Conservation (phyloP, 768 basidiomycete genomes). For the Holtermannia corniformis region DNA sequence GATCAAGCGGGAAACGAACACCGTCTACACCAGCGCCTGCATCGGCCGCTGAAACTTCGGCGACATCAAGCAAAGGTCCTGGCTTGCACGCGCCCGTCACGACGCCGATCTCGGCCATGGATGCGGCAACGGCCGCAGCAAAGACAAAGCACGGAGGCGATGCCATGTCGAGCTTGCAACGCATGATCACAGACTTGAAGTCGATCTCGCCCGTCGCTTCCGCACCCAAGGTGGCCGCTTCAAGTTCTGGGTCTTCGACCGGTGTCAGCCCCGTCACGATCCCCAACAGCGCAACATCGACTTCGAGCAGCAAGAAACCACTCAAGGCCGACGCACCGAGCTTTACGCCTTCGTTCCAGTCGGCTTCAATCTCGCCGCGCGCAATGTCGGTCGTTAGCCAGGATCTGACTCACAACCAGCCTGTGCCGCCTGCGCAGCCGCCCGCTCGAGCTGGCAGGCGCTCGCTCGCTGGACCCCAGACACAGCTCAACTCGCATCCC, state of each 20-base stretch:
- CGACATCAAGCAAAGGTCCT: too few relatives aligned
- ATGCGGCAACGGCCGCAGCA: conserved; percentile 25
- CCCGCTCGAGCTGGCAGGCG: conserved; percentile 2
- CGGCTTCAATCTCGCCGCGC: conserved; percentile 17
- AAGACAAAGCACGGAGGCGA: conserved; percentile 23
- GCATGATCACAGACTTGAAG: conserved; percentile 89
- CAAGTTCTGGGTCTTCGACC: not conserved
- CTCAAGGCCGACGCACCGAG: conserved; percentile 36
- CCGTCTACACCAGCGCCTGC: too few relatives aligned
- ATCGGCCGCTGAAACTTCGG: too few relatives aligned
- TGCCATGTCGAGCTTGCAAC: conserved; percentile 52
- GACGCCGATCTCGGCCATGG: conserved; percentile 19
- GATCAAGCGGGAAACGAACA: too few relatives aligned
- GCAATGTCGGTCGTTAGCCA: not conserved
- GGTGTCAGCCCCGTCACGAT: conserved; percentile 18
- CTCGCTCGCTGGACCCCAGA: conserved; percentile 5
- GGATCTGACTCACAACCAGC: conserved; percentile 2
- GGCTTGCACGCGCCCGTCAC: conserved; percentile 12
- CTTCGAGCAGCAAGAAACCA: conserved; percentile 13
- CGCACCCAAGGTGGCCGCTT: conserved; percentile 29
- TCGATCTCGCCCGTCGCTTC: conserved; percentile 59
- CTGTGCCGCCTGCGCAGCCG: conserved; percentile 4
- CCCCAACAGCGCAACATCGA: conserved; percentile 1
- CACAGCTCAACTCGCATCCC: conserved; percentile 9
- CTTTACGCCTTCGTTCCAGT: conserved; percentile 28